Evolutionary conservation across 306 rosid species (phyloP).

Genomic region (Rosa persica): DNA sequence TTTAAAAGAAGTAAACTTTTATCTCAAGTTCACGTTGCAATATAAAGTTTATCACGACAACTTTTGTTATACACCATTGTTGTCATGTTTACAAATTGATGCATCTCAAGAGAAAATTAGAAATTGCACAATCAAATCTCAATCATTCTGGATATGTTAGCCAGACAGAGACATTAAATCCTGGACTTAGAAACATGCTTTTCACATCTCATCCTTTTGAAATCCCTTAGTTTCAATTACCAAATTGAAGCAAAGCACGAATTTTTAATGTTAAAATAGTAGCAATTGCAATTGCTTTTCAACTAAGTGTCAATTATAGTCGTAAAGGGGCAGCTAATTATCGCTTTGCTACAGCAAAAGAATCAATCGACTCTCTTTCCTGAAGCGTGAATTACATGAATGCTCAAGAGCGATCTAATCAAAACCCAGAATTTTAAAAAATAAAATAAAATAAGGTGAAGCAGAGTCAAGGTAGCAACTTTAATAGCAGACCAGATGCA

Average conservation of each 20-base stretch:
- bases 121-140: not conserved
- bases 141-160: not conserved
- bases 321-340: not conserved
- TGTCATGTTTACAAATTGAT: not conserved
- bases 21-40: slow-evolving; percentile 1
- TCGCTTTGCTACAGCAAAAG: not conserved
- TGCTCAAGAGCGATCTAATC: not conserved
- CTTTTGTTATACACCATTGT: not conserved
- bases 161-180: not conserved
- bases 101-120: not conserved
- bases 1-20: not conserved
- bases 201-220: not conserved
- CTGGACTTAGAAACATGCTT: not conserved
- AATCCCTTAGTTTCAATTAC: not conserved
- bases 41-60: not conserved
- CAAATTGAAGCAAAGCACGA: not conserved
- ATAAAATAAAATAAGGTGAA: not conserved
- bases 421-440: not conserved
- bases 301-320: not conserved
- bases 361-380: not conserved
- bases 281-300: slow-evolving; percentile 10
- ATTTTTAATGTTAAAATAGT: not conserved
- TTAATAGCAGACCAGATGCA: not conserved
- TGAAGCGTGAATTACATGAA: slow-evolving; percentile 2
- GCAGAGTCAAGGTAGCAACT: slow-evolving; percentile 8